phyloP scores from a whole-genome alignment of 371 early-diverging fungal genomes.

The Basidiobolus meristosporus region DNA sequence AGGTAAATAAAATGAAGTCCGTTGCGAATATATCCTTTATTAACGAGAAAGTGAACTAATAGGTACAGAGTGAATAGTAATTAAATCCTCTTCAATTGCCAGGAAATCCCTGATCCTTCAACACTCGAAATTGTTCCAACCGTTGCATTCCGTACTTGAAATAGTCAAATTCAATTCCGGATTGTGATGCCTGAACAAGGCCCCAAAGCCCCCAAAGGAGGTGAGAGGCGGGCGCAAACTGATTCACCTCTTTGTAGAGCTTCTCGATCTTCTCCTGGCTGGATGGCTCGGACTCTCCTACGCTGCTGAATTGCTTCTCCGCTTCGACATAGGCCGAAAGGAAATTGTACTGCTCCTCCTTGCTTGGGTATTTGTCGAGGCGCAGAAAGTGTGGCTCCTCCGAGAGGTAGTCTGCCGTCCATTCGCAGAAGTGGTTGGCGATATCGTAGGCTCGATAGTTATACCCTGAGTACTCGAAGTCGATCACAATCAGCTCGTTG shows the following conservation, averaged over 20 bases:
- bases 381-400: slow-evolving; percentile 23
- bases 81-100: no score
- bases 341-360: slow-evolving; percentile 29
- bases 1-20: no score
- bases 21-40: no score
- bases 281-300: neutral
- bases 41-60: no score
- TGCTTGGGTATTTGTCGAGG: slow-evolving; percentile 25
- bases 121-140: no score
- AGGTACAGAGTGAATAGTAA: no score
- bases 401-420: slow-evolving; percentile 65
- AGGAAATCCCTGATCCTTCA: no score
- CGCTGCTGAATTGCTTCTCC: slow-evolving; percentile 5
- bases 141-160: slow-evolving; percentile 45
- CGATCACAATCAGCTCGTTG: slow-evolving; percentile 46
- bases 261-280: neutral
- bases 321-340: slow-evolving; percentile 41
- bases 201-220: slow-evolving; percentile 75
- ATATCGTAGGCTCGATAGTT: slow-evolving; percentile 68
- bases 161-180: slow-evolving; percentile 73
- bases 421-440: slow-evolving; percentile 81
- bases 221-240: slow-evolving; percentile 42
- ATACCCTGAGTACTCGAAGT: slow-evolving; percentile 78
- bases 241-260: slow-evolving; percentile 12
- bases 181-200: slow-evolving; percentile 49